A percentile compares a stretch with the other conserved stretches of the same genome.
phyloP scores from a whole-genome alignment of 306 rosid species.

The Castanospermum australe region DNA sequence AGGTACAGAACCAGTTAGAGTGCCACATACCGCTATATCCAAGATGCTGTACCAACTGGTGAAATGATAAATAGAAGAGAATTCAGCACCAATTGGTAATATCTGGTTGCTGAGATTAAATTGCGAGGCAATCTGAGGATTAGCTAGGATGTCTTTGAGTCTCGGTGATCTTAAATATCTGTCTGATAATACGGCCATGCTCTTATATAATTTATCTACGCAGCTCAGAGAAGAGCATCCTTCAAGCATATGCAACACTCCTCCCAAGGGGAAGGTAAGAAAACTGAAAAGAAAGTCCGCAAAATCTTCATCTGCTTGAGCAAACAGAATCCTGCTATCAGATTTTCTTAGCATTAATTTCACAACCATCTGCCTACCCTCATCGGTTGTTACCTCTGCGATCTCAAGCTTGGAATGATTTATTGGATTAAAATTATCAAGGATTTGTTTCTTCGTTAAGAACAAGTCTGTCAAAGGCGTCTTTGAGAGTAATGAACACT shows the following conservation, averaged over 20 bases:
- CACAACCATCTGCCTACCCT: too few relatives aligned
- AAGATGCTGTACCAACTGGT: too few relatives aligned
- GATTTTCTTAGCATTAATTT: too few relatives aligned
- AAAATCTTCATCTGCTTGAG: not conserved
- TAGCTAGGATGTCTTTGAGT: not conserved
- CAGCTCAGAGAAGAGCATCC: not conserved
- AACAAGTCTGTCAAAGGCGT: too few relatives aligned
- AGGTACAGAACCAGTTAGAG: too few relatives aligned
- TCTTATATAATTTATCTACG: not conserved
- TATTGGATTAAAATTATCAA: too few relatives aligned
- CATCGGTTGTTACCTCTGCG: too few relatives aligned
- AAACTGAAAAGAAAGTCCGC: not conserved
- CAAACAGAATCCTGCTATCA: too few relatives aligned
- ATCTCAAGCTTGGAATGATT: too few relatives aligned
- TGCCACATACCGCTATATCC: too few relatives aligned
- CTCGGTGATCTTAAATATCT: not conserved
- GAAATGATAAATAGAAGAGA: not conserved
- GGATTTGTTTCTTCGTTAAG: too few relatives aligned
- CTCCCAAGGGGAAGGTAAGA: not conserved
- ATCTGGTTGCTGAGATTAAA: not conserved
- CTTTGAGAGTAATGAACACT: too few relatives aligned
- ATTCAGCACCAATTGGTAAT: not conserved
- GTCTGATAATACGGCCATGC: not conserved
- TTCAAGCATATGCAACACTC: not conserved
- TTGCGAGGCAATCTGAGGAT: not conserved